Evolutionary conservation across 2,329 filamentous ascomycete genomes (phyloP), one percentile per base, ranked within the genome.

Genomic region (Rosellinia necatrix): DNA sequence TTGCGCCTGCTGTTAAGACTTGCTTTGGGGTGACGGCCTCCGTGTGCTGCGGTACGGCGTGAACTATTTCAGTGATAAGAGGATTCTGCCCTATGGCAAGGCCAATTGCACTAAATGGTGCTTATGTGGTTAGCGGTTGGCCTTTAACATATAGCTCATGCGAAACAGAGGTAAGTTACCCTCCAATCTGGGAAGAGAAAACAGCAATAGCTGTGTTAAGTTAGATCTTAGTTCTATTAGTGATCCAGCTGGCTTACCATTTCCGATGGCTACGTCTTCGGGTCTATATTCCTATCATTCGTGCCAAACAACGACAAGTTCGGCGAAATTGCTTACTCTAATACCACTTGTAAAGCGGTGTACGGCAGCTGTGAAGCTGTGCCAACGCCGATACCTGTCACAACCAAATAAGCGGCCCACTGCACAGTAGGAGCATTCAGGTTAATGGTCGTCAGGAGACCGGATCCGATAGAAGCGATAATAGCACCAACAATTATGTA

Each of bases 71-170:
- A 19, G 19, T 22, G 2, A 63, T 12, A 4, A 63, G 42, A 1
- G 61, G 58, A 13, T 35, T 54, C 32, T 63, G 60, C 13, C 58
- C 58, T 9, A 63, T 61, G 1, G 49, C 60, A 2, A 41, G 3
- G 5, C 21, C 2, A n/a, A 44, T 1, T 55, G 34, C 17, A 3
- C 38, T 41, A 13, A 8, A 12, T 21, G 7, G 17, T 12, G 15
- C 15, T 21, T 17, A 38, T 38, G 10, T 19, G 17, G 9, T 19
- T 38, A 38, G 35, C n/a, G 17, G 6, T 19, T 38, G 10, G 21
- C n/a, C n/a, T n/a, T n/a, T n/a, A n/a, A n/a, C n/a, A n/a, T n/a
- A n/a, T n/a, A n/a, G n/a, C n/a, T n/a, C n/a, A n/a, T n/a, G n/a
- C n/a, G n/a, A n/a, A n/a, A n/a, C n/a, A n/a, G n/a, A n/a, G 32